Percentiles rank a stretch among this genome's conserved stretches.
Evolutionary conservation across 768 basidiomycete genomes (phyloP).

Genomic region (Leccinum truebloodii): DNA sequence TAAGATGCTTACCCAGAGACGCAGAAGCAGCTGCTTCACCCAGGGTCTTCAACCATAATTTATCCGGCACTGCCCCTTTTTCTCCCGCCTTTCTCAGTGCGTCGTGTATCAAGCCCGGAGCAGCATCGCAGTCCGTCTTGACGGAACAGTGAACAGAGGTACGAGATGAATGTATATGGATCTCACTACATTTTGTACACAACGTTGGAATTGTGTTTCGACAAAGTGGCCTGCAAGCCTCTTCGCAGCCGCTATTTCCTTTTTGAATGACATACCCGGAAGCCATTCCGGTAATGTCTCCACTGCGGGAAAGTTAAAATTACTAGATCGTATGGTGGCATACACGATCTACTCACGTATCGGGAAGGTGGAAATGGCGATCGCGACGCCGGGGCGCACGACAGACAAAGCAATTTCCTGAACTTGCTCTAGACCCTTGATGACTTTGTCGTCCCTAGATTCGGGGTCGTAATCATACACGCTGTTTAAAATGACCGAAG

Average conservation of each 20-base stretch:
- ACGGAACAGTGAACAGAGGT: neutral
- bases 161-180: neutral
- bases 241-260: neutral
- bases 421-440: neutral
- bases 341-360: constrained; percentile 3
- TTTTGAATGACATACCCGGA: constrained; percentile 18
- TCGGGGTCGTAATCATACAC: constrained; percentile 18
- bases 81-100: constrained; percentile 8
- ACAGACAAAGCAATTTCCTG: neutral
- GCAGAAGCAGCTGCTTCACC: constrained; percentile 10
- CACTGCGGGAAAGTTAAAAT: neutral
- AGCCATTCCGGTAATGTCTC: constrained; percentile 7
- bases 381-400: neutral
- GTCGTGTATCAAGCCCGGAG: constrained; percentile 8
- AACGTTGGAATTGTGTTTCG: constrained; percentile 3
- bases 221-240: constrained; percentile 1
- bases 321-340: neutral
- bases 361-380: constrained; percentile 4
- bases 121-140: neutral
- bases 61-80: neutral
- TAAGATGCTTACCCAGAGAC: constrained; percentile 9
- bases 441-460: constrained; percentile 9
- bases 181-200: constrained; percentile 8
- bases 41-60: constrained; percentile 8
- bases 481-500: constrained; percentile 17